Percentiles rank a stretch among this genome's conserved stretches.
These are phyloP conservation scores for Cymbopogon citratus DNA, from an alignment of 176 grass and related monocot species.

Conservation along the genomic window DNA sequence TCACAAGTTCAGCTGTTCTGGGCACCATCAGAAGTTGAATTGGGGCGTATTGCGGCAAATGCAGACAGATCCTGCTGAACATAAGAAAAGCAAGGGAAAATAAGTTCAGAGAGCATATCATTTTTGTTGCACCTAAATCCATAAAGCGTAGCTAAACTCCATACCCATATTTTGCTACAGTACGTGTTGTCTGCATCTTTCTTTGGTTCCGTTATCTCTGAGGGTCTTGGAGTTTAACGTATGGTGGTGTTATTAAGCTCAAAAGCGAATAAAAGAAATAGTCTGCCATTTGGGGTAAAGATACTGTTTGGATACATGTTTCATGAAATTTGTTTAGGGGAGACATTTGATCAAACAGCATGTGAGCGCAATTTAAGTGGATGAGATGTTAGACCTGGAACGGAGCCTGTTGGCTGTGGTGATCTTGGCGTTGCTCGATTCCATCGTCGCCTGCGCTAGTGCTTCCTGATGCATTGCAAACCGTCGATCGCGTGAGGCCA, in stretches of 20 bases:
- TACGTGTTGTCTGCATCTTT: neutral
- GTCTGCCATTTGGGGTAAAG: neutral
- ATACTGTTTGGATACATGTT: neutral
- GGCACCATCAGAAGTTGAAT: slow-evolving; percentile 52
- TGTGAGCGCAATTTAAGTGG: too few relatives aligned
- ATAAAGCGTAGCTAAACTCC: neutral
- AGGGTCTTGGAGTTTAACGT: neutral
- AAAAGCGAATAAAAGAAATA: slow-evolving; percentile 2
- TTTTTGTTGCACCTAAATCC: neutral
- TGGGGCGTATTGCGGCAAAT: slow-evolving; percentile 44
- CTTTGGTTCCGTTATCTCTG: neutral
- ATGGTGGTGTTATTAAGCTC: neutral
- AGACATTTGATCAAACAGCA: too few relatives aligned
- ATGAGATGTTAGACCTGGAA: too few relatives aligned
- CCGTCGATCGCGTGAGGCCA: too few relatives aligned
- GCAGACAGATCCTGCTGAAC: slow-evolving; percentile 58
- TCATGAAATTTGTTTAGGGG: too few relatives aligned
- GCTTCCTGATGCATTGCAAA: too few relatives aligned
- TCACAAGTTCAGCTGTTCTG: slow-evolving; percentile 67
- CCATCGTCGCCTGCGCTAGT: too few relatives aligned
- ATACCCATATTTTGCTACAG: neutral
- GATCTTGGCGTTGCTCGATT: too few relatives aligned
- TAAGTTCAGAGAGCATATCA: slow-evolving; percentile 21
- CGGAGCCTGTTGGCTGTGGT: too few relatives aligned
- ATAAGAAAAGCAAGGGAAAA: slow-evolving; percentile 2